phyloP scores from a whole-genome alignment of 352 stramenopile species.

The Phytophthora sp. region DNA sequence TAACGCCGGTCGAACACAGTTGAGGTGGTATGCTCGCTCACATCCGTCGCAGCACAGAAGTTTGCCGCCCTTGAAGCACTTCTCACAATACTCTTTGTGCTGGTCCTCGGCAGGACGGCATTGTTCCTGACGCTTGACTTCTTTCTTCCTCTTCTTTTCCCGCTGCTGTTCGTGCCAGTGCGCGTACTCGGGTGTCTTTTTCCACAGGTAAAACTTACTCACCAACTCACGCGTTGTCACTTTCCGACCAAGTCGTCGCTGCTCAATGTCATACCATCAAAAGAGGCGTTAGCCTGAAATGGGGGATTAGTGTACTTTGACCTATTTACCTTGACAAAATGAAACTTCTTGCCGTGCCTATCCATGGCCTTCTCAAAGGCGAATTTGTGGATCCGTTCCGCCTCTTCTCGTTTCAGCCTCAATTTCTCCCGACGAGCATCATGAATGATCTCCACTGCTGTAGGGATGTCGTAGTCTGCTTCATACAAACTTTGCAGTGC shows the following conservation, averaged over 20 bases:
- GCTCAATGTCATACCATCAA: background rate
- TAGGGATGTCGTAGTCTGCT: conserved; percentile 47
- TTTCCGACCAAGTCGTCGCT: conserved; percentile 52
- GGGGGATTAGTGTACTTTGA: background rate
- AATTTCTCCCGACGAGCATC: conserved; percentile 42
- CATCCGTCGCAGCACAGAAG: conserved; percentile 81
- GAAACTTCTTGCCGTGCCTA: conserved; percentile 70
- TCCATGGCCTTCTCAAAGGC: conserved; percentile 53
- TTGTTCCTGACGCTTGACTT: conserved; percentile 47
- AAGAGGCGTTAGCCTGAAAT: conserved; percentile 5
- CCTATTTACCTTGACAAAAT: conserved; percentile 53
- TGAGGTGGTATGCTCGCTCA: conserved; percentile 77
- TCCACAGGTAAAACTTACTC: conserved; percentile 75
- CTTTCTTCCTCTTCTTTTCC: conserved; percentile 54
- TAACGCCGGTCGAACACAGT: conserved; percentile 73
- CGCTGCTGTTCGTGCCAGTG: conserved; percentile 54
- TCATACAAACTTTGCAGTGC: conserved; percentile 62
- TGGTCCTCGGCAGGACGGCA: conserved; percentile 44
- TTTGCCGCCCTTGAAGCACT: conserved; percentile 72
- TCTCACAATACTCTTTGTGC: conserved; percentile 75
- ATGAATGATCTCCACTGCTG: conserved; percentile 47
- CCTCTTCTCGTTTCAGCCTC: conserved; percentile 30
- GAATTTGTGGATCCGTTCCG: conserved; percentile 36
- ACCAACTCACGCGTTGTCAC: conserved; percentile 53
- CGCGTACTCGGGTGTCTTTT: conserved; percentile 53